Conservation (phyloP, 2,329 filamentous ascomycete genomes). For the Hymenoscyphus occultus region DNA sequence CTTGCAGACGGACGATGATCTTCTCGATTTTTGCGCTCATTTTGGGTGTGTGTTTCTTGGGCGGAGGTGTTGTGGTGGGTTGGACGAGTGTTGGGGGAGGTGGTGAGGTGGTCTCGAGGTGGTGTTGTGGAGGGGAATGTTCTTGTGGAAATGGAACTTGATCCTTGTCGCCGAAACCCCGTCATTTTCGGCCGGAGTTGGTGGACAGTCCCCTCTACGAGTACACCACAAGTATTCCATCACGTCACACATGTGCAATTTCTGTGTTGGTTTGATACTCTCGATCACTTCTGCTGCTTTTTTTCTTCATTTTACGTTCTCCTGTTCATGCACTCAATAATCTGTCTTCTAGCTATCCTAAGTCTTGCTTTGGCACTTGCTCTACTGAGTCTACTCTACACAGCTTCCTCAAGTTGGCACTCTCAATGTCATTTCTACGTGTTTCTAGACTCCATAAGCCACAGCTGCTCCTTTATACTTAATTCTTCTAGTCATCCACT, state of each 20-base stretch:
- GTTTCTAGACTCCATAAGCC: no score
- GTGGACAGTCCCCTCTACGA: background rate
- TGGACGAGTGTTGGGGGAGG: background rate
- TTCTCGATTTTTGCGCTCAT: slow-evolving; percentile 62
- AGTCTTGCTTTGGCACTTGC: no score
- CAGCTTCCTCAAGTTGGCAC: no score
- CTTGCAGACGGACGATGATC: slow-evolving; percentile 71
- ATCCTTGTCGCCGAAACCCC: background rate
- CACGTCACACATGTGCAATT: background rate
- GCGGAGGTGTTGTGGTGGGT: background rate
- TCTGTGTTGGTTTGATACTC: background rate
- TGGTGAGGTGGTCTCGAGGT: background rate
- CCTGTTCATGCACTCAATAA: no score
- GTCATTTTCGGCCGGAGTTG: background rate
- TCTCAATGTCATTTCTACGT: no score
- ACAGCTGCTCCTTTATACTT: no score
- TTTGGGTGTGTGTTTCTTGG: slow-evolving; percentile 13
- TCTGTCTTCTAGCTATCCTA: no score
- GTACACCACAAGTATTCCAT: background rate
- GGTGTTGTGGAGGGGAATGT: background rate
- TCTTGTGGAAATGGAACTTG: background rate
- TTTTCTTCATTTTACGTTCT: no score
- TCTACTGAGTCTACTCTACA: no score
- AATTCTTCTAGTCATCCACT: no score
- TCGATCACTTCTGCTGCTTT: no score